Evolutionary conservation across 2,329 filamentous ascomycete species (phyloP).

Genomic region (Trichoderma cornu-damae): DNA sequence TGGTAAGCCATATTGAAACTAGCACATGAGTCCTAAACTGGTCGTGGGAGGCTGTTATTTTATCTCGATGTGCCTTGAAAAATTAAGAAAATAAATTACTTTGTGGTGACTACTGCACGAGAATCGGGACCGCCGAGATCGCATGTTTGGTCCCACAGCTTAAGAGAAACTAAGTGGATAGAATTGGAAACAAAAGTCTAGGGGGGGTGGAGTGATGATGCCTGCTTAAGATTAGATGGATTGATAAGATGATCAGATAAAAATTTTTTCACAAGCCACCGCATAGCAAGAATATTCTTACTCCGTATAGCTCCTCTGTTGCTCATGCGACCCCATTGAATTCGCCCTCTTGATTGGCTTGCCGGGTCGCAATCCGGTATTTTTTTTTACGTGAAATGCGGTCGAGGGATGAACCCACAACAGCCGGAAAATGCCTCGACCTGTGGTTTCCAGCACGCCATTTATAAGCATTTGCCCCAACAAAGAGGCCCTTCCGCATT

Average conservation of each 20-base stretch:
- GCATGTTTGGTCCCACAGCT: neutral
- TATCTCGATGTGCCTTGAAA: neutral
- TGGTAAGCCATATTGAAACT: neutral
- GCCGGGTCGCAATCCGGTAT: neutral
- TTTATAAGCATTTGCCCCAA: conserved; percentile 11
- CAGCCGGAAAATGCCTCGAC: conserved; percentile 13
- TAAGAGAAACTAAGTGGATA: conserved; percentile 5
- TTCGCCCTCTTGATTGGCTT: conserved; percentile 3
- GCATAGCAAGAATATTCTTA: neutral
- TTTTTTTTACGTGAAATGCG: neutral
- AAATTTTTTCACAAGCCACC: conserved; percentile 10
- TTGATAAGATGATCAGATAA: conserved; percentile 22
- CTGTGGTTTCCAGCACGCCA: conserved; percentile 7
- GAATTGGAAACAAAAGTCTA: conserved; percentile 1
- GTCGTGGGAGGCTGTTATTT: neutral
- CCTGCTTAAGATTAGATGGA: conserved; percentile 16
- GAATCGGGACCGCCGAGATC: conserved; percentile 5
- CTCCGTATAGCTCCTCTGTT: neutral
- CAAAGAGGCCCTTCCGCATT: neutral
- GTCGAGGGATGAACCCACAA: neutral
- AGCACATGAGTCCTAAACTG: neutral
- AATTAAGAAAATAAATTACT: neutral
- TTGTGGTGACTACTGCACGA: neutral
- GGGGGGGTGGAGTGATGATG: conserved; percentile 5
- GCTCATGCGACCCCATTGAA: conserved; percentile 1